Conservation (phyloP, 208 protist species). For the Acanthamoeba rhysodes region DNA sequence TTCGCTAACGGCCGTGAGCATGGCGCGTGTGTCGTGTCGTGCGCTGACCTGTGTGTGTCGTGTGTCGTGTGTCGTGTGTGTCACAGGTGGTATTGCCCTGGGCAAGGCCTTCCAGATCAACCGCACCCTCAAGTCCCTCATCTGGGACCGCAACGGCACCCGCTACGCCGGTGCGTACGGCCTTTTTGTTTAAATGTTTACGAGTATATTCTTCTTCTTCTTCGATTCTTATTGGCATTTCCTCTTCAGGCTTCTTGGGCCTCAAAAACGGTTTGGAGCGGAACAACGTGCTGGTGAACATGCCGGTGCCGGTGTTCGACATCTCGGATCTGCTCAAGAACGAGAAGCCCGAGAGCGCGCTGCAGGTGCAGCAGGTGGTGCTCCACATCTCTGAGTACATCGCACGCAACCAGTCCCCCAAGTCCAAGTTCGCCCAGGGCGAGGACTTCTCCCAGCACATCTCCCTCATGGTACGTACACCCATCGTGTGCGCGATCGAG, state of each 20-base stretch:
- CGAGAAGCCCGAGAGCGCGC: background rate
- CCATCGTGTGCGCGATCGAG: background rate
- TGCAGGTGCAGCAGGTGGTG: constrained; percentile 46
- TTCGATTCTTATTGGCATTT: background rate
- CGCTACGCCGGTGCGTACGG: background rate
- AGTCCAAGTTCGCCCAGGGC: constrained; percentile 39
- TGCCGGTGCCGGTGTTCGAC: constrained; percentile 82
- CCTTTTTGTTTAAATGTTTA: too few species aligned
- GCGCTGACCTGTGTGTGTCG: background rate
- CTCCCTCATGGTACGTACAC: background rate
- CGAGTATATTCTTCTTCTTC: background rate
- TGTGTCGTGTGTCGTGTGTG: too few species aligned
- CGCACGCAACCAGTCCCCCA: constrained; percentile 66
- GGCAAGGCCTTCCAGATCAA: constrained; percentile 86
- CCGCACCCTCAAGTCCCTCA: constrained; percentile 80
- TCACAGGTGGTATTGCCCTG: constrained; percentile 76
- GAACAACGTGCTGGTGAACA: constrained; percentile 82
- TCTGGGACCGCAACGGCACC: constrained; percentile 81
- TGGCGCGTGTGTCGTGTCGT: background rate
- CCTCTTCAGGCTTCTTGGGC: constrained; percentile 75
- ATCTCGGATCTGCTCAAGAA: constrained; percentile 70
- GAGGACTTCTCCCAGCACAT: constrained; percentile 55
- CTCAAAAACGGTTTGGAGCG: constrained; percentile 80
- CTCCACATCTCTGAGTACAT: constrained; percentile 57
- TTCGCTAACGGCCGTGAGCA: background rate